These are phyloP conservation scores for Bipolaris zeicola DNA, from an alignment of 2,329 filamentous ascomycete species.

Conservation along the genomic window DNA sequence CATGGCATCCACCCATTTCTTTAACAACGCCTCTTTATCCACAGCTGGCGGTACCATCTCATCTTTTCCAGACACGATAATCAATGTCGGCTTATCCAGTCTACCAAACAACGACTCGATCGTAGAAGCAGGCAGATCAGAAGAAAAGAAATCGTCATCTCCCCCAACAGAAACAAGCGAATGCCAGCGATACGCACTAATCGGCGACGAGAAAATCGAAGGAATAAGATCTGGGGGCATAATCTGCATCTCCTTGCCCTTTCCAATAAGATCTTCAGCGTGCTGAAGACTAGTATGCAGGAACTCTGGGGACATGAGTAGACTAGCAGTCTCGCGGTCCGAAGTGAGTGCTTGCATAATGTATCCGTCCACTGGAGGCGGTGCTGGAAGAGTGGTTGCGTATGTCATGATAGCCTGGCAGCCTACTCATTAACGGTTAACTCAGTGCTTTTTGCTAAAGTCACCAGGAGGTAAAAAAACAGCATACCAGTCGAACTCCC, in stretches of 20 bases:
- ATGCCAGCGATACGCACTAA: slow-evolving; percentile 26
- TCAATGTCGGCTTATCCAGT: slow-evolving; percentile 15
- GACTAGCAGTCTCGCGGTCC: slow-evolving; percentile 20
- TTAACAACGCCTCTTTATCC: slow-evolving; percentile 15
- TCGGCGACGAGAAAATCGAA: slow-evolving; percentile 16
- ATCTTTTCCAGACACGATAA: slow-evolving; percentile 20
- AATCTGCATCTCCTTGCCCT: slow-evolving; percentile 6
- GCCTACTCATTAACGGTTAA: not conserved
- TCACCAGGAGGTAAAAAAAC: not conserved
- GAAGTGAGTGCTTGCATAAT: slow-evolving; percentile 25
- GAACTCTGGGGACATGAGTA: slow-evolving; percentile 20
- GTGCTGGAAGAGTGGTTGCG: not conserved
- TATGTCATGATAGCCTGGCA: slow-evolving; percentile 24
- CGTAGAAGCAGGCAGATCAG: slow-evolving; percentile 5
- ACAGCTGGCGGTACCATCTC: slow-evolving; percentile 22
- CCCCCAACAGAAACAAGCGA: slow-evolving; percentile 19
- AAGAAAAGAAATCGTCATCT: slow-evolving; percentile 29
- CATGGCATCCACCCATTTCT: not conserved
- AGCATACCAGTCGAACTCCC: slow-evolving; percentile 4
- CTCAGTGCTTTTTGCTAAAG: not conserved
- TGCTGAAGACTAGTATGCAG: slow-evolving; percentile 8
- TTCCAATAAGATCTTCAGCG: slow-evolving; percentile 12
- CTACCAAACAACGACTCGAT: slow-evolving; percentile 5
- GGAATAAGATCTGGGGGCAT: slow-evolving; percentile 17
- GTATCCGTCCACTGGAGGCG: slow-evolving; percentile 13